Evolutionary conservation across 805 yeast genomes (phyloP).

Genomic region (Wickerhamiella bombiphila): DNA sequence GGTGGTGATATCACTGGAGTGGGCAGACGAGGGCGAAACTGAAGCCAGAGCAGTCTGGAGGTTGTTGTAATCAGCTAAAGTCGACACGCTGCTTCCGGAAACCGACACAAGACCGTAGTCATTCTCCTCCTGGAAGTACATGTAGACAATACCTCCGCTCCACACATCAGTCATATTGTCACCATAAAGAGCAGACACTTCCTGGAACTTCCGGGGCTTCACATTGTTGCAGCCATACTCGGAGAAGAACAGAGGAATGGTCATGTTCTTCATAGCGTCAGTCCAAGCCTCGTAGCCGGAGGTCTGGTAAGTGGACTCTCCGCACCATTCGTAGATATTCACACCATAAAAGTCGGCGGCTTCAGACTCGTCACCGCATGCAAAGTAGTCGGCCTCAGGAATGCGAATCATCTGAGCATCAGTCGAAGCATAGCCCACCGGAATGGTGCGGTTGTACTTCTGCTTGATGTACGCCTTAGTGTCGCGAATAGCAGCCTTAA

Average conservation of each 20-base stretch:
- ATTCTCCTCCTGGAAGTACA: constrained; percentile 77
- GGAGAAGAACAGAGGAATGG: constrained; percentile 73
- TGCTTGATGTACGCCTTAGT: constrained; percentile 56
- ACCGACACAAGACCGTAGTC: constrained; percentile 65
- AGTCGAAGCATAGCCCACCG: constrained; percentile 88
- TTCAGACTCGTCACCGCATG: constrained; percentile 48
- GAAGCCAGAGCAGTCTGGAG: constrained; percentile 39
- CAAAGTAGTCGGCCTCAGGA: constrained; percentile 66
- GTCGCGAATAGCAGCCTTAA: constrained; percentile 93
- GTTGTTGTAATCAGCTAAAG: constrained; percentile 46
- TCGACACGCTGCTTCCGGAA: constrained; percentile 34
- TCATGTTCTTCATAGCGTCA: constrained; percentile 51
- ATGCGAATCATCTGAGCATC: constrained; percentile 76
- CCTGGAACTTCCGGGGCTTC: constrained; percentile 63
- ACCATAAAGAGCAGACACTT: constrained; percentile 52
- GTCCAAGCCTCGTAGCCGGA: constrained; percentile 67
- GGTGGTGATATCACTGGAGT: constrained; percentile 26
- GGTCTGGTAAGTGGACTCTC: constrained; percentile 37
- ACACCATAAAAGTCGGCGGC: constrained; percentile 70
- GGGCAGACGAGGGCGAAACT: constrained; percentile 37
- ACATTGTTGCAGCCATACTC: constrained; percentile 77
- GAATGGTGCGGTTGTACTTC: constrained; percentile 58
- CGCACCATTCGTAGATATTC: constrained; percentile 86
- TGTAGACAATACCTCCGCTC: constrained; percentile 90
- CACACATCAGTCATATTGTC: constrained; percentile 72